Evolutionary conservation across 805 yeast species (phyloP), one percentile per base, ranked within the genome.

Genomic region (Wickerhamomyces mucosus): DNA sequence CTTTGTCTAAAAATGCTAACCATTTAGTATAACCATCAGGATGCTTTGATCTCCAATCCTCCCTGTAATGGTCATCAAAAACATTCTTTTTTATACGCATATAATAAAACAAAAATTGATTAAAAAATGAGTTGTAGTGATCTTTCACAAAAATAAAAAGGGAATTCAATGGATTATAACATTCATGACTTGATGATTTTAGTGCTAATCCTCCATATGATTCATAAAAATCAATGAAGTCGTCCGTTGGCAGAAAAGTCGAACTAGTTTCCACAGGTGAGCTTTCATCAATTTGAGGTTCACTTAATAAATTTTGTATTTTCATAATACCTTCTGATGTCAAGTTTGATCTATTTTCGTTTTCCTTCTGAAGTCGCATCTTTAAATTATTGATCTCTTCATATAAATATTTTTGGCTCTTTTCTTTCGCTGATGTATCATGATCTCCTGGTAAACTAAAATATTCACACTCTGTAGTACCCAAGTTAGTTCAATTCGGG

Each of bases 1-100:
- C 29, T 6, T 27, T 26, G 17, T 43, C 44, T n/a, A 45, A 21
- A 3, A 45, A 21, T 8, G 25, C 7, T 4, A 43, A 21, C 50
- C 50, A 45, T 26, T 43, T 45, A 30, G 43, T 40, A 6, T 29
- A 18, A 11, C 48, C 46, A 26, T 41, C 42, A 3, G 36, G 15
- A 16, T 38, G 36, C 16, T 37, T 36, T 5, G 41, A 31, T 13
- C 33, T 28, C 39, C 36, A 37, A 11, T 34, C 35, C 3, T 38
- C 38, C 13, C 22, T 22, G 32, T 33, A 22, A n/a, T 29, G 12
- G 20, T 38, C 38, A 1, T 21, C 17, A 13, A 32, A 24, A 18
- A 20, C 31, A 2, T 26, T 18, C 17, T 29, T 29, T 17, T 36
- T 37, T 8, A 44, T 14, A 12, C 26, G 29, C 10, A 43, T 18